A percentile compares a stretch with the other conserved stretches of the same genome.
These are phyloP conservation scores for Lentinula guzmanii DNA, from an alignment of 768 basidiomycete species.

Conservation along the genomic window DNA sequence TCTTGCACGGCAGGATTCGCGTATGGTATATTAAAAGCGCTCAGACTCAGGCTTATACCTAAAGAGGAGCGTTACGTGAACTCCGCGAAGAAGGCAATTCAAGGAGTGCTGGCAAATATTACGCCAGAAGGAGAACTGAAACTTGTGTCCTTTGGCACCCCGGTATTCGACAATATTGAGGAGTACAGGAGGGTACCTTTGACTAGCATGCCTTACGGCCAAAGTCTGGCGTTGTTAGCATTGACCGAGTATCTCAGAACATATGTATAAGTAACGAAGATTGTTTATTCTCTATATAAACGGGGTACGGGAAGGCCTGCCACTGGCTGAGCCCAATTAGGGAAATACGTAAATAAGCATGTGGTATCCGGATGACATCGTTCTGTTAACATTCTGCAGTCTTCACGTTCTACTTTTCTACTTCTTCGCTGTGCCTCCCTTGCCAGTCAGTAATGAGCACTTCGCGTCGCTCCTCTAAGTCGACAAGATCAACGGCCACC, in stretches of 20 bases:
- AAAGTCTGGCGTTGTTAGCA: slow-evolving; percentile 43
- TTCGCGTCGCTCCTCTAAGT: slow-evolving; percentile 8
- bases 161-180: slow-evolving; percentile 41
- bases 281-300: neutral
- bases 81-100: slow-evolving; percentile 32
- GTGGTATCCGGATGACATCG: neutral
- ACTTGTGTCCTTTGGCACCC: slow-evolving; percentile 48
- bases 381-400: too few species aligned
- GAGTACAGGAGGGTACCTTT: slow-evolving; percentile 45
- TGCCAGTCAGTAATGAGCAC: neutral
- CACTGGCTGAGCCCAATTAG: neutral
- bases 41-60: slow-evolving; percentile 36
- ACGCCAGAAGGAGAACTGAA: slow-evolving; percentile 37
- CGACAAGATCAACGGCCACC: neutral
- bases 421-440: neutral
- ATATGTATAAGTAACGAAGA: slow-evolving; percentile 23
- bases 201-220: slow-evolving; percentile 55
- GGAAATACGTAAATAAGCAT: neutral
- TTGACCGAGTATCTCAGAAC: slow-evolving; percentile 42
- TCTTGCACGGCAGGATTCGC: slow-evolving; percentile 44
- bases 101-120: slow-evolving; percentile 37
- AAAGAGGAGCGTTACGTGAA: slow-evolving; percentile 31
- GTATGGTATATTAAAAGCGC: slow-evolving; percentile 38
- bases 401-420: neutral
- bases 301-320: neutral